Conservation (phyloP, 2,329 filamentous ascomycete genomes). For the Pseudogymnoascus pannorum region DNA sequence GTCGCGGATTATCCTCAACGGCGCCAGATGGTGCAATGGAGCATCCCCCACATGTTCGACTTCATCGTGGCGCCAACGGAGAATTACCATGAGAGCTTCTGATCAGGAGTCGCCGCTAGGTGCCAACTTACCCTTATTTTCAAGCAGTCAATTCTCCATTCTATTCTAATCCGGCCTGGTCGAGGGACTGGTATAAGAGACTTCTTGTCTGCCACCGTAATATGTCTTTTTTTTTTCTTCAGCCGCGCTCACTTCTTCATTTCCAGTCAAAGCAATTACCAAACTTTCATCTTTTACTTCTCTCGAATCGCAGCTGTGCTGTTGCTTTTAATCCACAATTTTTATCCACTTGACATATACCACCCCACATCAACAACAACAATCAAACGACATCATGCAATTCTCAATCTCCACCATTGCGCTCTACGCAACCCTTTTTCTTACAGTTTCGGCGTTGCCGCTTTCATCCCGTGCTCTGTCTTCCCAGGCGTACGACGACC, state of each 20-base stretch:
- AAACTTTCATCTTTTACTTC: not conserved
- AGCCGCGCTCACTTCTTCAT: slow-evolving; percentile 19
- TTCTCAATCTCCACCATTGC: slow-evolving; percentile 4
- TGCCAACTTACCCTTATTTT: not conserved
- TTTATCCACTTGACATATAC: not conserved
- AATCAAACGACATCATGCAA: not conserved
- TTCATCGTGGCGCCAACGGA: not conserved
- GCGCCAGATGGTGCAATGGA: not conserved
- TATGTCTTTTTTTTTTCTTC: slow-evolving; percentile 14
- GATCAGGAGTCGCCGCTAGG: not conserved
- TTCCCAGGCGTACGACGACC: slow-evolving; percentile 34
- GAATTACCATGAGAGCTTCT: not conserved
- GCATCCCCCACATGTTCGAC: not conserved
- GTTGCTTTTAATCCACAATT: not conserved
- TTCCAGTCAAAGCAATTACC: slow-evolving; percentile 10
- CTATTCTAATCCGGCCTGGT: not conserved
- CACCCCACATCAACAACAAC: not conserved
- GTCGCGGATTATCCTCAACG: not conserved
- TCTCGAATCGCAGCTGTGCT: not conserved
- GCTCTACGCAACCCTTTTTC: not conserved
- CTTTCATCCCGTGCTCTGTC: slow-evolving; percentile 21
- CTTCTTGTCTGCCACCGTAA: not conserved
- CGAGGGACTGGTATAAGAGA: slow-evolving; percentile 13
- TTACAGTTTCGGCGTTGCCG: not conserved
- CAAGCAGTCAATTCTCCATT: not conserved